Base-by-base conservation (phyloP, 2,329 filamentous ascomycete genomes). In the Colletotrichum tanaceti region DNA sequence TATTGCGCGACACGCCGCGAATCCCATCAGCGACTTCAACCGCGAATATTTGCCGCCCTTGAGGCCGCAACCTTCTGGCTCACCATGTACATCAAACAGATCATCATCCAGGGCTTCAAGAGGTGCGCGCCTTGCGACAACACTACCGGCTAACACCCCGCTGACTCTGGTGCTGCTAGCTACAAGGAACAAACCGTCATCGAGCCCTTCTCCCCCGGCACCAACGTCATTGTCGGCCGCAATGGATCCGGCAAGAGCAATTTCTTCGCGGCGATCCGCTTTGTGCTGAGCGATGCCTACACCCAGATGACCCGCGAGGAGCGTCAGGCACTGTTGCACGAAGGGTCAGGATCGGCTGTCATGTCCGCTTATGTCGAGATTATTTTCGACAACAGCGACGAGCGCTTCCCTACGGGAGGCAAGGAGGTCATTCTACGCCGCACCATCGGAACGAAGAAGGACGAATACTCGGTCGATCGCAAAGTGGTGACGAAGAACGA, bases 291-390 rank as follows among this genome's bases (percentile, higher is more conserved):
- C 81, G 96, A 99, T 89, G 93, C 94, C 72, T 99, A 99, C 81
- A 97, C 93, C 52, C 93, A 97, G 79, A 93, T 99, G 89, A 93
- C 92, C 72, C 92, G 95, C 74, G 96, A 99, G 79, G 95, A 99
- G 84, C 93, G 96, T 70, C 94, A 97, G 80, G 94, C 93, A 38
- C 88, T 99, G 43, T 87, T 99, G n/a, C 96, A 99, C 79, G 97
- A 99, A 85, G 97, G 97, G 47, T 97, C 96, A 4, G 97, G 96
- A 43, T 97, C 95, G 4, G 96, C 96, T 18, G 95, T 99, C 75
- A 97, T 98, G 93, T 97, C 94, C 55, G 97, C 96, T n/a, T 99
- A 98, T 75, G 97, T 99, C 68, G 96, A 99, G 81, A 93, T 99
- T 75, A 97, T 98, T 73, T 99, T 99, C 80, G 96, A 99, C 86